Conservation (phyloP, 2,329 filamentous ascomycete species). For the Ceratocystiopsis brevicomis region DNA sequence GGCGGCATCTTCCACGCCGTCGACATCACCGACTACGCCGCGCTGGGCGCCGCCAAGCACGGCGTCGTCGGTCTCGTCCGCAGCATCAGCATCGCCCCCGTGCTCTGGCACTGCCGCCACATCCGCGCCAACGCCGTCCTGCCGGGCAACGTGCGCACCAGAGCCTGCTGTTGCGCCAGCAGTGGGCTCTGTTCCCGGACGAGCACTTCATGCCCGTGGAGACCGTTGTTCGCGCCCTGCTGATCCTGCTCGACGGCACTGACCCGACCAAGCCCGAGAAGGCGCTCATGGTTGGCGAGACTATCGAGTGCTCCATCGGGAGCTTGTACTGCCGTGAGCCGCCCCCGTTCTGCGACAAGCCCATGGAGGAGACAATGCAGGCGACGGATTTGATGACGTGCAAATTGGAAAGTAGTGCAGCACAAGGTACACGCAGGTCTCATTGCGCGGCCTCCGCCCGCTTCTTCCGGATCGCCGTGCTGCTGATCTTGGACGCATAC, state of each 20-base stretch:
- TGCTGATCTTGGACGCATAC: constrained; percentile 77
- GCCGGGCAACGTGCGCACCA: constrained; percentile 15
- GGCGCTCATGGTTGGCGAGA: constrained; percentile 1
- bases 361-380: constrained; percentile 2
- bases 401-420: constrained; percentile 6
- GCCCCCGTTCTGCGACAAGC: constrained; percentile 2
- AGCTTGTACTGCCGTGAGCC: constrained; percentile 2
- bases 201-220: constrained; percentile 13
- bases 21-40: constrained; percentile 4
- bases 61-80: constrained; percentile 18
- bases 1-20: constrained; percentile 4
- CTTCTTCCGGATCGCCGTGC: constrained; percentile 55
- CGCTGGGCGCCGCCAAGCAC: constrained; percentile 12
- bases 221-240: constrained; percentile 1
- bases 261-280: constrained; percentile 1
- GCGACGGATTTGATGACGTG: not conserved
- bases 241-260: constrained; percentile 2
- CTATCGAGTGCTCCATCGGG: constrained; percentile 4
- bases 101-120: constrained; percentile 11
- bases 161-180: constrained; percentile 12
- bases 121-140: constrained; percentile 17
- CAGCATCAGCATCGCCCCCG: constrained; percentile 11
- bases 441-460: constrained; percentile 17
- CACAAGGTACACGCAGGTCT: not conserved
- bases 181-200: constrained; percentile 15